These are phyloP conservation scores for Pythium volutum DNA, from an alignment of 352 stramenopile genomes.

Conservation along the genomic window DNA sequence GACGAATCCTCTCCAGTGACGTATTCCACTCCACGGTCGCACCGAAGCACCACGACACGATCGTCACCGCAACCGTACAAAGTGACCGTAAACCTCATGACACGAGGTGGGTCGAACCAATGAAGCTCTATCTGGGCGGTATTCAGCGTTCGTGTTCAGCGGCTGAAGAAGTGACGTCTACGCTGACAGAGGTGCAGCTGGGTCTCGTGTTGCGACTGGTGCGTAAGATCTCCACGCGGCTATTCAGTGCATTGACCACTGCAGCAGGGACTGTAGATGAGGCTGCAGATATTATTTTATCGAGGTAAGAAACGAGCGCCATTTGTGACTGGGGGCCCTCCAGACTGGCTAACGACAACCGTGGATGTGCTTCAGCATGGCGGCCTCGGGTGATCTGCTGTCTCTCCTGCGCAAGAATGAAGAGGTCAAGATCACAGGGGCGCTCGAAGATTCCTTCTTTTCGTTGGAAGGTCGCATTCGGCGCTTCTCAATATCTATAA, in stretches of 20 bases:
- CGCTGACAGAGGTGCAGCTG: neutral
- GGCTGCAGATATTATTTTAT: neutral
- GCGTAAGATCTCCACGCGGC: constrained; percentile 9
- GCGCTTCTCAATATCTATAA: constrained; percentile 5
- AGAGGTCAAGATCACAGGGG: neutral
- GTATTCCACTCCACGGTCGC: constrained; percentile 7
- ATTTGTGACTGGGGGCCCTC: neutral
- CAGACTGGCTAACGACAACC: neutral
- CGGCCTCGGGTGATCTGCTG: constrained; percentile 6
- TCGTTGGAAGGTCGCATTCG: constrained; percentile 15
- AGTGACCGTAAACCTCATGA: neutral
- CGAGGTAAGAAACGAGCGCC: constrained; percentile 1
- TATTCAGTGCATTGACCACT: neutral
- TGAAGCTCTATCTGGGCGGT: constrained; percentile 5
- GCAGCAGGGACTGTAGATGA: neutral
- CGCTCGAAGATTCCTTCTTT: constrained; percentile 13
- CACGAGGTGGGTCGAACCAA: neutral
- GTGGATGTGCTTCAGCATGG: neutral
- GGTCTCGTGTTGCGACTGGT: constrained; percentile 9
- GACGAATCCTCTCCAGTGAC: constrained; percentile 1
- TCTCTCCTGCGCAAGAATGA: neutral
- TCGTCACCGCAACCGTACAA: neutral
- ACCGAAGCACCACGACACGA: constrained; percentile 3
- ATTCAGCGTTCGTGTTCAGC: neutral
- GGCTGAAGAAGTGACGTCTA: neutral